Evolutionary conservation across 129 eudicot genomes (phyloP).

Genomic region (Mikania micrantha): DNA sequence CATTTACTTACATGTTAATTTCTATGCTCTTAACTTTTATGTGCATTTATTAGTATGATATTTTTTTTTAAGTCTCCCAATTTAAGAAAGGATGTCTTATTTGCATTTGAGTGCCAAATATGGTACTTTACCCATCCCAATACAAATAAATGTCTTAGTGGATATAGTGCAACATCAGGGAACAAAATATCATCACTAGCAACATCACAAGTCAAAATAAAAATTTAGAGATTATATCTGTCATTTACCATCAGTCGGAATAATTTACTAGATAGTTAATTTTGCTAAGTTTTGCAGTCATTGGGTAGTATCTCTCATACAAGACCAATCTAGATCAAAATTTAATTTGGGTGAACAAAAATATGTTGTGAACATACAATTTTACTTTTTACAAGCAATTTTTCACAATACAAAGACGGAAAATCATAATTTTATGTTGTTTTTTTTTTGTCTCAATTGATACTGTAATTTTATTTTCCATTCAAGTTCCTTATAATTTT

Average conservation of each 20-base stretch:
- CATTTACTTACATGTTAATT: background rate
- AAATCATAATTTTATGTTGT: background rate
- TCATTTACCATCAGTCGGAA: background rate
- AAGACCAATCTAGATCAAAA: background rate
- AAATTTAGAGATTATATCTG: too few relatives aligned
- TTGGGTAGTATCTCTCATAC: background rate
- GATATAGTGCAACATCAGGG: background rate
- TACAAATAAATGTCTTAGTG: background rate
- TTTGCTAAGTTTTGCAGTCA: background rate
- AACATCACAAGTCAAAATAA: too few relatives aligned
- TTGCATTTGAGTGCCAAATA: background rate
- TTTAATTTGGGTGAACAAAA: too few relatives aligned
- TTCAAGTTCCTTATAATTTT: conserved; percentile 1
- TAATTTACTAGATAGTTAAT: too few relatives aligned
- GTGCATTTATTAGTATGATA: background rate
- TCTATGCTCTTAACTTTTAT: background rate
- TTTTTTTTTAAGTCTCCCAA: background rate
- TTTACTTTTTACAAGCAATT: background rate
- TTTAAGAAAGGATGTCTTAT: background rate
- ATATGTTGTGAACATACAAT: background rate
- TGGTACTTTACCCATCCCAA: background rate
- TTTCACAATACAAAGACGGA: background rate
- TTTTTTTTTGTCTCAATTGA: background rate
- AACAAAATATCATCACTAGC: too few relatives aligned
- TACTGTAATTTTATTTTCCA: background rate